Base-by-base conservation (phyloP, 106 monocot species). In the Dendrobium catenatum region DNA sequence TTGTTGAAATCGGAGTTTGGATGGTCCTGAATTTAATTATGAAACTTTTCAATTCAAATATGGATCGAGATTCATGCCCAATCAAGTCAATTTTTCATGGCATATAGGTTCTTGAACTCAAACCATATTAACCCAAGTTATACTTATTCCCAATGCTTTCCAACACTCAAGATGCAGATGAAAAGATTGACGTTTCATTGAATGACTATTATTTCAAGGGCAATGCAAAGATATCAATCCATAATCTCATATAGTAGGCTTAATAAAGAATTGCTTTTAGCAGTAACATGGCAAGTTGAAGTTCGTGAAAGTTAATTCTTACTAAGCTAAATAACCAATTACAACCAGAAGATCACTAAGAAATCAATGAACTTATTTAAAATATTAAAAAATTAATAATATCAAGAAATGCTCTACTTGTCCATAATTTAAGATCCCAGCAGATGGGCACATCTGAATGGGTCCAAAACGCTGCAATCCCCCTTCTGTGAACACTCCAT, bases 351-450 rank as follows among this genome's bases (percentile, higher is more conserved):
- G 8, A 74, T 74, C 17, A 43, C 6, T 20, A 43, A 20, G 1
- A 19, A 74, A 44, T 29, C 74, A 74, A 19, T 29, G 43, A 74
- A 70, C 43, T 42, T 19, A 74, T 16, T 20, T 37, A 1, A 74
- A 74, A 74, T 4, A 0, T 49, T 49, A 48, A 76, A 76, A 11
- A 51, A 51, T 15, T 42, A 75, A 42, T 75, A 1, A 44, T 9
- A n/a, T n/a, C 19, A 83, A 6, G 19, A 72, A 55, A 78, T 70
- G 72, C 3, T 27, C 4, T 41, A 92, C 92, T 87, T 92, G 92
- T 44, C 88, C 92, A 84, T 92, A 92, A 84, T 92, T 92, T 78
- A 92, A 70, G 68, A 91, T 81, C 68, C 91, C 91, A 61, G 91
- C 80, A 37, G 91, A 84, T 72, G 91, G 91, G 70, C 73, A 87